Base-by-base conservation (phyloP, 2,329 filamentous ascomycete genomes). In the Colletotrichum noveboracense region DNA sequence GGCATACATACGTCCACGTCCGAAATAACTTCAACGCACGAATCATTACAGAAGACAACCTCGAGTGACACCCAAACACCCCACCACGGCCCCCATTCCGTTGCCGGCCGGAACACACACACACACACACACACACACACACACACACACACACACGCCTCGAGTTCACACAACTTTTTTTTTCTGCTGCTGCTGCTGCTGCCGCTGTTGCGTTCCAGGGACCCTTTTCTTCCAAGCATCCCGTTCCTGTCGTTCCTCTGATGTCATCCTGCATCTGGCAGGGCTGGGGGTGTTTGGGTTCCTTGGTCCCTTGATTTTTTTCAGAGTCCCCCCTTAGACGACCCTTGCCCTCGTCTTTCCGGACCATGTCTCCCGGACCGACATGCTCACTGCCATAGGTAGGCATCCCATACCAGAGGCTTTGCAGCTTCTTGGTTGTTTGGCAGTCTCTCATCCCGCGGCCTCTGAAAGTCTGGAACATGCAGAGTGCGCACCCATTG, bases 211-310 rank as follows among this genome's bases (percentile, higher is more conserved):
- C 30, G 32, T 64, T 10, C 32, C 18, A 32, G 26, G 64, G 38
- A 52, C 26, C 38, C 38, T 66, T 55, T 48, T 28, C 28, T 21
- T 61, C 52, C 55, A 58, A 43, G 48, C 30, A 56, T 38, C 66
- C 66, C 61, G 21, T 58, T 21, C 18, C 68, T 64, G 62, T 60
- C 43, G 56, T 73, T 68, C 64, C 58, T 75, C 64, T 75, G 73
- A 75, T 75, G 73, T 75, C 73, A 75, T 73, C 48, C 18, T 65
- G 73, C 73, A 52, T 64, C 73, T 69, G 32, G 30, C 70, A 73
- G 64, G 68, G 72, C 72, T 66, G 61, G 30, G 62, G 65, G 43
- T 21, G 24, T 52, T 71, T 28, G 48, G 43, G 55, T 72, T 55
- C 62, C 69, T 58, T 66, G 62, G 69, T 75, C 73, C 73, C 69